Percentiles rank a stretch among this genome's conserved stretches.
Evolutionary conservation across 2,329 filamentous ascomycete genomes (phyloP).

Genomic region (Aspergillus felis): DNA sequence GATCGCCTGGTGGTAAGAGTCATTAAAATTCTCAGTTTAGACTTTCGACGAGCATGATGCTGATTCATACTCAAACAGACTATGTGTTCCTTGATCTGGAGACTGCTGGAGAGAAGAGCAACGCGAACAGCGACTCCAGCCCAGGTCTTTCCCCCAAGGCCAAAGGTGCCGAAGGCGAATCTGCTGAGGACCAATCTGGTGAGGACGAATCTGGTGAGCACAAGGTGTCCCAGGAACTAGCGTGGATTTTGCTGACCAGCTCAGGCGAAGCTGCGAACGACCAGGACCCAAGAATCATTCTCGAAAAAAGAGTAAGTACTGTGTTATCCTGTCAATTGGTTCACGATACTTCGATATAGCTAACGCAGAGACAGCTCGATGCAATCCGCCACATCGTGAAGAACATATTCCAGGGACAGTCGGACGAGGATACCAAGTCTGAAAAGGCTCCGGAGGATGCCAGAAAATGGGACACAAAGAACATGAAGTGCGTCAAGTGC

Average conservation of each 20-base stretch:
- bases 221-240: not conserved
- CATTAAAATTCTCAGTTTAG: not conserved
- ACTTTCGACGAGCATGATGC: not conserved
- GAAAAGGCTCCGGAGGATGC: slow-evolving; percentile 9
- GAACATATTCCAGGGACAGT: slow-evolving; percentile 5
- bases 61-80: not conserved
- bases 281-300: not conserved
- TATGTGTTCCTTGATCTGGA: not conserved
- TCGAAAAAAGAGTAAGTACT: not conserved
- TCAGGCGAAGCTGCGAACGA: not conserved
- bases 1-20: not conserved
- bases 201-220: not conserved
- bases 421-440: not conserved
- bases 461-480: slow-evolving; percentile 28
- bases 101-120: not conserved
- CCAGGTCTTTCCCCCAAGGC: not conserved
- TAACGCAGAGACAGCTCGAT: not conserved
- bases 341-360: not conserved
- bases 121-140: not conserved
- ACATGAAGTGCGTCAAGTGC: slow-evolving; percentile 31
- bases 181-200: not conserved
- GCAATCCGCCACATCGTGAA: slow-evolving; percentile 13
- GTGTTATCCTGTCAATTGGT: not conserved
- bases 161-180: not conserved
- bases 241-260: not conserved